Evolutionary conservation across 1,284 basidiomycete genomes (phyloP).

Genomic region (Gomphus bonarii): DNA sequence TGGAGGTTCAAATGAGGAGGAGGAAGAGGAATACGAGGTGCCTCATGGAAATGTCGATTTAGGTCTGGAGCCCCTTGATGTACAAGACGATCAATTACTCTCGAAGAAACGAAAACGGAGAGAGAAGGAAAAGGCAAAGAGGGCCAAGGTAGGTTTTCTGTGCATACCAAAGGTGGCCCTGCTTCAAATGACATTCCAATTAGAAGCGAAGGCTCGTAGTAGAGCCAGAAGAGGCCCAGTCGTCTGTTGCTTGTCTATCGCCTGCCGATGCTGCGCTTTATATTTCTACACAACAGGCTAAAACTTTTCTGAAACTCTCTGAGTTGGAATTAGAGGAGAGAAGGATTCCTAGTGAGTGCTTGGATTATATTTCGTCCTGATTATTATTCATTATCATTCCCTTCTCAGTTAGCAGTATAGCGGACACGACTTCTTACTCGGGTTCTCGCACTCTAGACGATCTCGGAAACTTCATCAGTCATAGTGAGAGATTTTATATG

Average conservation of each 20-base stretch:
- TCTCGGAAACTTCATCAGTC: slow-evolving; percentile 60
- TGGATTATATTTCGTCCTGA: neutral
- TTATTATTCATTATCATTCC: slow-evolving; percentile 31
- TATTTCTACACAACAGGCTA: slow-evolving; percentile 50
- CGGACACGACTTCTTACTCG: slow-evolving; percentile 64
- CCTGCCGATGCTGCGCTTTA: slow-evolving; percentile 49
- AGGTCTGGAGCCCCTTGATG: neutral
- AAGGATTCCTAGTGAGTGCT: slow-evolving; percentile 53
- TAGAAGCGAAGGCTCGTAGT: slow-evolving; percentile 58
- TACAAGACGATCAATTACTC: slow-evolving; percentile 18
- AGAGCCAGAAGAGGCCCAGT: slow-evolving; percentile 26
- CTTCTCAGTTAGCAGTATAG: slow-evolving; percentile 58
- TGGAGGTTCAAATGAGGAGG: slow-evolving; percentile 22
- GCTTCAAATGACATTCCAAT: slow-evolving; percentile 6
- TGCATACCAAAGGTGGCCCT: neutral
- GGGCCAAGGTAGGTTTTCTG: slow-evolving; percentile 39
- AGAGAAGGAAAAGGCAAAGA: slow-evolving; percentile 60
- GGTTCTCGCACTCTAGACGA: slow-evolving; percentile 57
- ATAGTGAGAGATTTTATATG: slow-evolving; percentile 34
- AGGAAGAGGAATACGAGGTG: slow-evolving; percentile 26
- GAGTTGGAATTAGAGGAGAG: slow-evolving; percentile 63
- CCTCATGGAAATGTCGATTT: neutral
- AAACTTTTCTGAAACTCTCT: slow-evolving; percentile 53
- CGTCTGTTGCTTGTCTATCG: slow-evolving; percentile 45
- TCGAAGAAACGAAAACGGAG: slow-evolving; percentile 61